Evolutionary conservation across 805 yeast species (phyloP).

Genomic region (Cyberlindnera amylophila): DNA sequence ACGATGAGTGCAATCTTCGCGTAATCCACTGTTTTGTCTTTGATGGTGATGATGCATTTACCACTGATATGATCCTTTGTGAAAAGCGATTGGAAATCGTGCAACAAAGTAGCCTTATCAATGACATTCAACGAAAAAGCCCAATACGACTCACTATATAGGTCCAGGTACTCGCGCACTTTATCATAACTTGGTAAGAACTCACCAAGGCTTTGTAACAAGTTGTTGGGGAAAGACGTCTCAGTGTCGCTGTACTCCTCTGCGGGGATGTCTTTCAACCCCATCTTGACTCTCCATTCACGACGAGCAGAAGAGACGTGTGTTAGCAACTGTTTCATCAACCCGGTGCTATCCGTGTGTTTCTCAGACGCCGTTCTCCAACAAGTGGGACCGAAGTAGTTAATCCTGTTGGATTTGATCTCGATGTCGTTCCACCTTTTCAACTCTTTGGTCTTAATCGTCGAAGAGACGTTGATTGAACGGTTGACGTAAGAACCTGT

Average conservation of each 20-base stretch:
- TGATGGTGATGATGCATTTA: conserved; percentile 8
- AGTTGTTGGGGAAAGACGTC: conserved; percentile 8
- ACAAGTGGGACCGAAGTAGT: conserved; percentile 21
- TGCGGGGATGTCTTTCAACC: conserved; percentile 7
- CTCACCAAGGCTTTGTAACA: conserved; percentile 13
- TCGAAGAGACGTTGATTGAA: background rate
- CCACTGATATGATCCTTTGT: conserved; percentile 5
- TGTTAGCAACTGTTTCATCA: conserved; percentile 10
- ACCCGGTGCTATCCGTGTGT: conserved; percentile 6
- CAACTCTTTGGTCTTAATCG: conserved; percentile 1
- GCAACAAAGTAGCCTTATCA: conserved; percentile 11
- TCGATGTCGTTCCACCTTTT: conserved; percentile 9
- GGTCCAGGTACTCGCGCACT: conserved; percentile 13
- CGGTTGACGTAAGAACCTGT: background rate
- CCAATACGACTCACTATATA: conserved; percentile 19
- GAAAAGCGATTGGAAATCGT: conserved; percentile 20
- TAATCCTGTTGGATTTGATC: conserved; percentile 10
- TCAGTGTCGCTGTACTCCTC: conserved; percentile 11
- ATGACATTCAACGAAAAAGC: conserved; percentile 15
- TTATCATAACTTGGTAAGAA: conserved; percentile 22
- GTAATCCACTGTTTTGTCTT: conserved; percentile 16
- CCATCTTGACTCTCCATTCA: conserved; percentile 22
- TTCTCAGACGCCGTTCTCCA: conserved; percentile 20
- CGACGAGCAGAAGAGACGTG: conserved; percentile 18
- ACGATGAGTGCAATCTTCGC: conserved; percentile 22